Evolutionary conservation across 2,329 filamentous ascomycete genomes (phyloP).

Genomic region (Epichloe festucae): DNA sequence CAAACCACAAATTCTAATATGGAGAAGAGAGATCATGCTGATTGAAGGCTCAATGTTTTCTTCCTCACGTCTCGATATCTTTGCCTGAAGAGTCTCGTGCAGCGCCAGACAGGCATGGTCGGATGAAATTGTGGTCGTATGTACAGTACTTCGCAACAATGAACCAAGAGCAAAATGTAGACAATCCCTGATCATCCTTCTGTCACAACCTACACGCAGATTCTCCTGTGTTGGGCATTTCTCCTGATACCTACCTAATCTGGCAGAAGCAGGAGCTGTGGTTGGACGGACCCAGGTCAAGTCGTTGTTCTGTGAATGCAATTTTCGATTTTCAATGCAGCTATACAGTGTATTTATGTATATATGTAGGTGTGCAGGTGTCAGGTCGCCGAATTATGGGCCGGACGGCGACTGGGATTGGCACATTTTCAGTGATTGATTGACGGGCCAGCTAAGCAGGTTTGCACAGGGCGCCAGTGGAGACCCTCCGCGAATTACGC

Average conservation of each 20-base stretch:
- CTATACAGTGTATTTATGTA: background rate
- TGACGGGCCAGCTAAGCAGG: too few relatives aligned
- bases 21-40: background rate
- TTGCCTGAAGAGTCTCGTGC: background rate
- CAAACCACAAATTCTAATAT: background rate
- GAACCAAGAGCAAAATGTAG: background rate
- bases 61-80: too few relatives aligned
- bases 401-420: too few relatives aligned
- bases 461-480: background rate
- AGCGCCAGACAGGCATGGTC: background rate
- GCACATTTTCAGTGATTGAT: too few relatives aligned
- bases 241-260: slow-evolving; percentile 4
- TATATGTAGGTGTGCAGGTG: background rate
- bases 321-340: background rate
- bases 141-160: background rate
- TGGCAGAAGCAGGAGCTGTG: background rate
- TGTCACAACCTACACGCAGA: background rate
- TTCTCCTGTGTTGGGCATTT: background rate
- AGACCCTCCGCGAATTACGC: slow-evolving; percentile 5
- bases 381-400: background rate
- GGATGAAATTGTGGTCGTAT: background rate
- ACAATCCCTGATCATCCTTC: background rate
- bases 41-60: background rate
- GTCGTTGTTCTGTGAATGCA: background rate
- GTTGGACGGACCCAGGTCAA: slow-evolving; percentile 1